Evolutionary conservation across 139 green algal species (phyloP).

Genomic region (Axilococcus clingmanii): DNA sequence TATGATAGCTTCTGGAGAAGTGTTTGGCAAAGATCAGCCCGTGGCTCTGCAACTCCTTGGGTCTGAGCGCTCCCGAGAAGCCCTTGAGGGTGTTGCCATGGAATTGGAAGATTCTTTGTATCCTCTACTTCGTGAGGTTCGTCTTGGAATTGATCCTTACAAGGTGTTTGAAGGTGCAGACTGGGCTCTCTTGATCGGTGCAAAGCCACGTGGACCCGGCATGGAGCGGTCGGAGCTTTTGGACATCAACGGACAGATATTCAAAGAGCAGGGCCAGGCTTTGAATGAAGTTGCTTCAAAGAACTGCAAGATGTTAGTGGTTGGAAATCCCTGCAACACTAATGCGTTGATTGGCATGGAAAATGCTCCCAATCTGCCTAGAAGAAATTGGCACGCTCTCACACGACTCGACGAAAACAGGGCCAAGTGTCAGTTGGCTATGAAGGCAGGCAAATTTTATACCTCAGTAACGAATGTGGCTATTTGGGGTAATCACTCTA

Average conservation of each 20-base stretch:
- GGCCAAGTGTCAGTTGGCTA: slow-evolving; percentile 86
- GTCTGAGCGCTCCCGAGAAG: slow-evolving; percentile 53
- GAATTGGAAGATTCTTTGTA: slow-evolving; percentile 93
- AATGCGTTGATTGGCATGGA: slow-evolving; percentile 82
- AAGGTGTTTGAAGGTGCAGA: slow-evolving; percentile 78
- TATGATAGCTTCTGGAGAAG: slow-evolving; percentile 50
- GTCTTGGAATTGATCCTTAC: slow-evolving; percentile 66
- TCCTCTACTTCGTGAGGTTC: slow-evolving; percentile 73
- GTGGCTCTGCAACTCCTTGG: slow-evolving; percentile 78
- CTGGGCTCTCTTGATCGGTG: slow-evolving; percentile 87
- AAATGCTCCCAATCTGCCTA: slow-evolving; percentile 69
- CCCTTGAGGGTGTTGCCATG: slow-evolving; percentile 90
- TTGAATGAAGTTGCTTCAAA: slow-evolving; percentile 65
- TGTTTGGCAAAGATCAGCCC: slow-evolving; percentile 79
- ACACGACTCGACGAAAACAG: slow-evolving; percentile 75
- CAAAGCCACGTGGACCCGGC: slow-evolving; percentile 81
- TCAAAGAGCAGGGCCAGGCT: slow-evolving; percentile 62
- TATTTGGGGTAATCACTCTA: slow-evolving; percentile 95
- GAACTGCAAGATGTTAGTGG: slow-evolving; percentile 78
- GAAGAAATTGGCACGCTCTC: slow-evolving; percentile 79
- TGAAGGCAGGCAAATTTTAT: slow-evolving; percentile 84
- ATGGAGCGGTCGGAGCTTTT: slow-evolving; percentile 88
- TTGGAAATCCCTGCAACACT: slow-evolving; percentile 91
- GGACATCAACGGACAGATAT: slow-evolving; percentile 84
- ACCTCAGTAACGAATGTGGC: slow-evolving; percentile 63